Evolutionary conservation across 78 protist genomes (phyloP).

Genomic region (Dictyostelium intermedium): DNA sequence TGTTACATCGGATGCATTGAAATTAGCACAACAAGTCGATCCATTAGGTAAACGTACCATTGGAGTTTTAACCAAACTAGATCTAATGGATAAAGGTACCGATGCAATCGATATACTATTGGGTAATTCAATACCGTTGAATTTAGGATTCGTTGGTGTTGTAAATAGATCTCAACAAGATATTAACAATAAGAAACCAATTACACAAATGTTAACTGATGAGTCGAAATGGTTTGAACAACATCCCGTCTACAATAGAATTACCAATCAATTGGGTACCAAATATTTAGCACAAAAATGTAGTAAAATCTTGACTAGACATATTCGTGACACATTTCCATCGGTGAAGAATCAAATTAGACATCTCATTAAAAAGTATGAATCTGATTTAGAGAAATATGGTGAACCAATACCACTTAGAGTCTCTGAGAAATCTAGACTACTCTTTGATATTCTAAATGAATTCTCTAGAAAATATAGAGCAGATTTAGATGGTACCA

Average conservation of each 20-base stretch:
- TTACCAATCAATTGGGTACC: conserved; percentile 84
- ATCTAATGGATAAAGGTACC: conserved; percentile 93
- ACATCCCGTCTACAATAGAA: conserved; percentile 85
- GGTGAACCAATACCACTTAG: conserved; percentile 67
- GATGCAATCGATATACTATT: conserved; percentile 93
- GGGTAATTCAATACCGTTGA: conserved; percentile 81
- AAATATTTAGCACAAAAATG: conserved; percentile 77
- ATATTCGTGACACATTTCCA: conserved; percentile 78
- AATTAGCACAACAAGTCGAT: conserved; percentile 92
- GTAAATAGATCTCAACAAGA: conserved; percentile 93
- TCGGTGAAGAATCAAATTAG: conserved; percentile 73
- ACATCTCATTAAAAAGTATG: conserved; percentile 53
- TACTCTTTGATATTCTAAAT: conserved; percentile 40
- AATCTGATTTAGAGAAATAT: conserved; percentile 71
- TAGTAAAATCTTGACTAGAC: conserved; percentile 78
- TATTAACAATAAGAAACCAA: conserved; percentile 48
- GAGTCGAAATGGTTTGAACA: conserved; percentile 84
- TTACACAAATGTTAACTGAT: conserved; percentile 45
- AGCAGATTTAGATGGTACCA: conserved; percentile 75
- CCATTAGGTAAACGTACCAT: conserved; percentile 94
- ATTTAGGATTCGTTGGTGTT: conserved; percentile 91
- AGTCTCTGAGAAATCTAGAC: conserved; percentile 16
- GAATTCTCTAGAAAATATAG: conserved; percentile 56
- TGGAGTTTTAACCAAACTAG: conserved; percentile 97
- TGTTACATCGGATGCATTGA: conserved; percentile 95